Conservation (phyloP, 805 yeast genomes). For the Kuraishia piskuri region DNA sequence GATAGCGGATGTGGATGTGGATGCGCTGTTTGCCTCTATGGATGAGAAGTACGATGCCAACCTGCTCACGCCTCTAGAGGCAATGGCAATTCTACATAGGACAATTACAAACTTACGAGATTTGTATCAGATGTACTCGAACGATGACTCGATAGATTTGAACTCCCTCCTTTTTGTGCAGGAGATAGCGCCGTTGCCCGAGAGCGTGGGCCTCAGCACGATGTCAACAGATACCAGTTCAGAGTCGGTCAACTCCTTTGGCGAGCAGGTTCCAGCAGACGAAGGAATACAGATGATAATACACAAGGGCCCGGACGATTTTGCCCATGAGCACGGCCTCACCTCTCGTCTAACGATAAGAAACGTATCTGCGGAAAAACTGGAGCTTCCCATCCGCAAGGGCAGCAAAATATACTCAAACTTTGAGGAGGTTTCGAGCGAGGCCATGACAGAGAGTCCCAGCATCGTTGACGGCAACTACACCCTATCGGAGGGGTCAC, state of each 20-base stretch:
- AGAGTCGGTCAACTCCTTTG: not conserved
- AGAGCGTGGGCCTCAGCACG: not conserved
- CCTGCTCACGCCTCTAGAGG: slow-evolving; percentile 18
- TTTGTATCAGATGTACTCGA: slow-evolving; percentile 7
- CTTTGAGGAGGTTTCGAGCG: slow-evolving; percentile 13
- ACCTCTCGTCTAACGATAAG: not conserved
- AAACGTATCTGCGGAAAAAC: slow-evolving; percentile 13
- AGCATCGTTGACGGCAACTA: not conserved
- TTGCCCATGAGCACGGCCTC: not conserved
- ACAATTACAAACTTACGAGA: slow-evolving; percentile 17
- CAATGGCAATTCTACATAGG: slow-evolving; percentile 18
- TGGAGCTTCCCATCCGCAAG: slow-evolving; percentile 20
- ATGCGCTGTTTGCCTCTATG: slow-evolving; percentile 19
- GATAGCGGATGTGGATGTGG: slow-evolving; percentile 16
- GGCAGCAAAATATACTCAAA: slow-evolving; percentile 18
- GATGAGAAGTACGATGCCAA: slow-evolving; percentile 10
- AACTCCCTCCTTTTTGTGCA: not conserved
- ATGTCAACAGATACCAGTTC: not conserved
- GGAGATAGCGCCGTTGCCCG: not conserved
- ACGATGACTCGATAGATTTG: slow-evolving; percentile 9
- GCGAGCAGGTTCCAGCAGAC: not conserved
- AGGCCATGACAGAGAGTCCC: not conserved
- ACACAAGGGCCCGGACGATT: not conserved
- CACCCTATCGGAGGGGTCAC: not conserved
- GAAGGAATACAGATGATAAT: not conserved